Conservation (phyloP, 1,284 basidiomycete genomes). For the Cryptococcus sp. region DNA sequence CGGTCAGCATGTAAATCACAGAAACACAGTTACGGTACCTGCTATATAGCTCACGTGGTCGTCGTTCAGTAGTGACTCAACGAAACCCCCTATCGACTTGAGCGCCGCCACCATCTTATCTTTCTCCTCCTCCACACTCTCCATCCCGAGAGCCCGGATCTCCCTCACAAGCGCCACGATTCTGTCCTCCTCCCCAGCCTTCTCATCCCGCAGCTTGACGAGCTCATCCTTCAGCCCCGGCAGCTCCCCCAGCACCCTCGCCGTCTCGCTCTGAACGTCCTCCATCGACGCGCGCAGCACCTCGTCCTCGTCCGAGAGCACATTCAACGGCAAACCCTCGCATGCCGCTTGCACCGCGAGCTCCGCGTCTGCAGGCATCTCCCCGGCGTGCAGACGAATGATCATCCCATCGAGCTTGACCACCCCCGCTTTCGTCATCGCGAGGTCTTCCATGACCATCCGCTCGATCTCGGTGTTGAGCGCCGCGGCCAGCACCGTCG, state of each 20-base stretch:
- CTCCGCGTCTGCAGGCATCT: neutral
- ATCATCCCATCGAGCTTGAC: slow-evolving; percentile 19
- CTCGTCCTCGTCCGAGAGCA: slow-evolving; percentile 9
- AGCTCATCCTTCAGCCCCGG: slow-evolving; percentile 21
- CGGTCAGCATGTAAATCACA: neutral
- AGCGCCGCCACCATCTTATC: slow-evolving; percentile 26
- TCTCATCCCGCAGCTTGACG: slow-evolving; percentile 22
- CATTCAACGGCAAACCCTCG: neutral
- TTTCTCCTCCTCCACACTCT: slow-evolving; percentile 23
- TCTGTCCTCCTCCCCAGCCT: slow-evolving; percentile 25
- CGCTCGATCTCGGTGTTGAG: slow-evolving; percentile 43
- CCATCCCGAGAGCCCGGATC: slow-evolving; percentile 20
- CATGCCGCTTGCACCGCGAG: neutral
- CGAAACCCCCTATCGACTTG: slow-evolving; percentile 24
- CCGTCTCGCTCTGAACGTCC: slow-evolving; percentile 8
- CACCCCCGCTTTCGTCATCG: slow-evolving; percentile 31
- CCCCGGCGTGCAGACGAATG: neutral
- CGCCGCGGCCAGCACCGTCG: slow-evolving; percentile 23
- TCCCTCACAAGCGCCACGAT: slow-evolving; percentile 26
- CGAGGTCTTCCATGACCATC: slow-evolving; percentile 37
- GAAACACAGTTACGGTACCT: neutral
- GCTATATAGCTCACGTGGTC: neutral
- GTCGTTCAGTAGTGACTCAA: slow-evolving; percentile 22
- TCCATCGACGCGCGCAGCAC: slow-evolving; percentile 1
- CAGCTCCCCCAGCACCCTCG: slow-evolving; percentile 12